Evolutionary conservation across 2,329 filamentous ascomycete species (phyloP).

Genomic region (Tolypocladium pustulatum): DNA sequence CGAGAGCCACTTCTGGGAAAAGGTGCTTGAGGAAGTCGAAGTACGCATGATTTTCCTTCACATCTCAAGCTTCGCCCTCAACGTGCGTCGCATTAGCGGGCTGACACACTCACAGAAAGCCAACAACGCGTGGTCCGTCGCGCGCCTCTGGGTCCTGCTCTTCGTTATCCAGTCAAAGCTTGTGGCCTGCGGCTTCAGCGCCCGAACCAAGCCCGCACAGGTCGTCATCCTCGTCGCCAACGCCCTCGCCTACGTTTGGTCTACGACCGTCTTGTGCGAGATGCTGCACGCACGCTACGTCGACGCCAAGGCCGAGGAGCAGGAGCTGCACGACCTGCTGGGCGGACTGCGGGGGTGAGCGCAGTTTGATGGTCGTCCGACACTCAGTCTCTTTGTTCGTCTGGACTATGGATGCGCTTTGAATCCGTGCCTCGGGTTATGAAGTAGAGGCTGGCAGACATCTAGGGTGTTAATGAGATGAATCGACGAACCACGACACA

Average conservation of each 20-base stretch:
- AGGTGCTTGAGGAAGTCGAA: constrained; percentile 8
- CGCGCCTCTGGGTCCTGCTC: not conserved
- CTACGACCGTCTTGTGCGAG: constrained; percentile 4
- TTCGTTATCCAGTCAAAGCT: not conserved
- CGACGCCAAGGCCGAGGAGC: constrained; percentile 6
- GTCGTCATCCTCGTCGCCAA: constrained; percentile 4
- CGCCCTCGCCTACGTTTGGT: constrained; percentile 6
- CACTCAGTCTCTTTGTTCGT: not conserved
- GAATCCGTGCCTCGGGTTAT: not conserved
- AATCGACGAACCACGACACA: not conserved
- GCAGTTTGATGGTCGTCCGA: not conserved
- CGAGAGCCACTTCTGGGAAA: constrained; percentile 7
- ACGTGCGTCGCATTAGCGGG: not conserved
- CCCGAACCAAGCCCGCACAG: not conserved
- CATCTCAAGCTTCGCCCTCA: not conserved
- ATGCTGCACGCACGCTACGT: constrained; percentile 6
- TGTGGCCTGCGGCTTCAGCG: not conserved
- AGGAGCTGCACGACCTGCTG: constrained; percentile 8
- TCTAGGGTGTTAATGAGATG: not conserved
- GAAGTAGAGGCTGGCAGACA: not conserved
- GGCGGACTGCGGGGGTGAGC: constrained; percentile 1
- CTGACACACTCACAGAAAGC: not conserved
- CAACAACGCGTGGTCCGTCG: not conserved
- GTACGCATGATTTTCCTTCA: not conserved
- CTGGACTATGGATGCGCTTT: not conserved